phyloP scores from a whole-genome alignment of 495 filamentous ascomycete genomes.

The Penicillium chermesinum region DNA sequence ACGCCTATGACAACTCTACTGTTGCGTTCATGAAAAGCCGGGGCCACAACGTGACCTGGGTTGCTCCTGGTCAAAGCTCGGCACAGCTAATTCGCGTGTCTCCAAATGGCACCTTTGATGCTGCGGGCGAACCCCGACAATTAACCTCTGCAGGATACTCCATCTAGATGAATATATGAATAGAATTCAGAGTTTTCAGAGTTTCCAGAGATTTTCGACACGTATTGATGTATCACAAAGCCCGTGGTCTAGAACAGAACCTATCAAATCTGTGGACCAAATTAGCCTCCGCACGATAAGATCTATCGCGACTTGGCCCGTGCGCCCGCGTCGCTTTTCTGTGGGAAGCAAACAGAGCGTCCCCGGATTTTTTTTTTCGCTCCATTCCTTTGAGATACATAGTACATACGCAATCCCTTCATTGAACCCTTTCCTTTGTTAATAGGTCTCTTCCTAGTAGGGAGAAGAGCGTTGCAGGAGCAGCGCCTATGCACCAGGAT shows the following conservation, averaged over 20 bases:
- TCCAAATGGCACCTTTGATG: slow-evolving; percentile 71
- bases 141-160: slow-evolving; percentile 64
- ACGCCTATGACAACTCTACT: slow-evolving; percentile 60
- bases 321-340: neutral
- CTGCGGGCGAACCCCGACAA: slow-evolving; percentile 75
- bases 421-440: too few relatives aligned
- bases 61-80: slow-evolving; percentile 56
- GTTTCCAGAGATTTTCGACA: too few relatives aligned
- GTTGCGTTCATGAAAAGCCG: slow-evolving; percentile 56
- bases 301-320: neutral
- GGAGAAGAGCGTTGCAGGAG: neutral
- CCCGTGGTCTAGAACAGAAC: too few relatives aligned
- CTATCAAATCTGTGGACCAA: too few relatives aligned
- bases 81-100: slow-evolving; percentile 67
- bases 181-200: too few relatives aligned
- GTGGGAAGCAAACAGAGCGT: neutral
- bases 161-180: slow-evolving; percentile 38
- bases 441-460: too few relatives aligned
- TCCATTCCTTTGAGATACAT: too few relatives aligned
- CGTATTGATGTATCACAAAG: too few relatives aligned
- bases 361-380: neutral
- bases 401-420: too few relatives aligned
- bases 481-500: neutral
- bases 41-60: slow-evolving; percentile 73
- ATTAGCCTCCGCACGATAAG: too few relatives aligned